These are phyloP conservation scores for Calonectria hawksworthii DNA, from an alignment of 2,329 filamentous ascomycete species.

Conservation along the genomic window DNA sequence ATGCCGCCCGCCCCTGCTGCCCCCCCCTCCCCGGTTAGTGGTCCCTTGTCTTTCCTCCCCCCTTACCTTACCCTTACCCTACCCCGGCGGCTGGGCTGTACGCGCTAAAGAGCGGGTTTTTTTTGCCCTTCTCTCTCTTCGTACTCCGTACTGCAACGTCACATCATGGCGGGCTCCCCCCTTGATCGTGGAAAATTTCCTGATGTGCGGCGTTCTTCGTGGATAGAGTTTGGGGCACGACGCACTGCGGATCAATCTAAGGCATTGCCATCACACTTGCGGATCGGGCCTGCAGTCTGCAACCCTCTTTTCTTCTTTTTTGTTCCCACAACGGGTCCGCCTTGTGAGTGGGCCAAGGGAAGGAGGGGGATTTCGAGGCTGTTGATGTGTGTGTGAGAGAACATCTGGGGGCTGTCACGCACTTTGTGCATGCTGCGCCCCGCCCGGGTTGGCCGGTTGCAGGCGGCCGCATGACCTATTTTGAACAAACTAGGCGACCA, in stretches of 20 bases:
- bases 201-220: not conserved
- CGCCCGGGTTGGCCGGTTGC: not conserved
- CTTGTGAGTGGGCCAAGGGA: not conserved
- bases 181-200: not conserved
- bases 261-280: not conserved
- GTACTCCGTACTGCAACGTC: too few relatives aligned
- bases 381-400: not conserved
- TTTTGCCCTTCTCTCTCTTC: too few relatives aligned
- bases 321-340: too few relatives aligned
- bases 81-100: not conserved
- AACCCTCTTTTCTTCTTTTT: too few relatives aligned
- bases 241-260: not conserved
- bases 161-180: not conserved
- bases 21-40: not conserved
- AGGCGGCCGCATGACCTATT: not conserved
- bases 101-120: not conserved
- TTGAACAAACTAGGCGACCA: not conserved
- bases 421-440: too few relatives aligned
- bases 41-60: too few relatives aligned
- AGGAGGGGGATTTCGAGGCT: not conserved
- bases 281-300: not conserved
- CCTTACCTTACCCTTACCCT: too few relatives aligned
- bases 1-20: not conserved
- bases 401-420: too few relatives aligned
- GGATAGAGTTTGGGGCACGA: not conserved